These are phyloP conservation scores for Saccharomycopsis fibuligera DNA, from an alignment of 805 yeast genomes.

Conservation along the genomic window DNA sequence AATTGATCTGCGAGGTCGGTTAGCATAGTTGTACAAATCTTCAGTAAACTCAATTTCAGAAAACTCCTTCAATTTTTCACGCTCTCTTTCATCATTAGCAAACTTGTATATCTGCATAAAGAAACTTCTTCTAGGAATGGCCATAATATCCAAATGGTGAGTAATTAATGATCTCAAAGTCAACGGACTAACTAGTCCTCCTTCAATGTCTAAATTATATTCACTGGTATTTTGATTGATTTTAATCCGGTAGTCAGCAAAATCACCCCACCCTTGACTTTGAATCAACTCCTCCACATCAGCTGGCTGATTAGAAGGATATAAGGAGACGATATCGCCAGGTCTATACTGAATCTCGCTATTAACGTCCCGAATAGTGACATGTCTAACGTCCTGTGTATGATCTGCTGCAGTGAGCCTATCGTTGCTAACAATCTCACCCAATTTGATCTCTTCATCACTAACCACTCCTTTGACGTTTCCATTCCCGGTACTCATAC, in stretches of 20 bases:
- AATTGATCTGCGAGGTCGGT: constrained; percentile 83
- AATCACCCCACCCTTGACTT: constrained; percentile 65
- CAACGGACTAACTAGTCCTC: constrained; percentile 53
- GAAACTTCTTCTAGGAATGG: constrained; percentile 81
- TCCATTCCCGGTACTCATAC: neutral
- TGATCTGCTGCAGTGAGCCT: constrained; percentile 68
- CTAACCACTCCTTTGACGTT: neutral
- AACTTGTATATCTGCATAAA: constrained; percentile 72
- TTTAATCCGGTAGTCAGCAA: constrained; percentile 55
- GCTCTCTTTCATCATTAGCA: constrained; percentile 66
- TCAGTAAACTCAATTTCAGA: constrained; percentile 66
- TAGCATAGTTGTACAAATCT: constrained; percentile 85
- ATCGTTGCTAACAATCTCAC: constrained; percentile 42
- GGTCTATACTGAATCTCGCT: constrained; percentile 40
- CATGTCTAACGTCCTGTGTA: constrained; percentile 82
- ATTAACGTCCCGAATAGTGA: constrained; percentile 35
- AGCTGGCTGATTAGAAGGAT: constrained; percentile 61
- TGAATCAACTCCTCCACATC: constrained; percentile 61
- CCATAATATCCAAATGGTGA: constrained; percentile 73
- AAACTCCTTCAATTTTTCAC: constrained; percentile 71
- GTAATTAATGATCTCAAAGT: constrained; percentile 70
- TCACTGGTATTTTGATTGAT: constrained; percentile 32
- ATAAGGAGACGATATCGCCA: constrained; percentile 77
- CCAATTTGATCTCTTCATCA: constrained; percentile 28
- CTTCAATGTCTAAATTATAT: constrained; percentile 32